Percentiles rank a stretch among this genome's conserved stretches.
Conservation (phyloP, 306 rosid species). For the Abrus precatorius region DNA sequence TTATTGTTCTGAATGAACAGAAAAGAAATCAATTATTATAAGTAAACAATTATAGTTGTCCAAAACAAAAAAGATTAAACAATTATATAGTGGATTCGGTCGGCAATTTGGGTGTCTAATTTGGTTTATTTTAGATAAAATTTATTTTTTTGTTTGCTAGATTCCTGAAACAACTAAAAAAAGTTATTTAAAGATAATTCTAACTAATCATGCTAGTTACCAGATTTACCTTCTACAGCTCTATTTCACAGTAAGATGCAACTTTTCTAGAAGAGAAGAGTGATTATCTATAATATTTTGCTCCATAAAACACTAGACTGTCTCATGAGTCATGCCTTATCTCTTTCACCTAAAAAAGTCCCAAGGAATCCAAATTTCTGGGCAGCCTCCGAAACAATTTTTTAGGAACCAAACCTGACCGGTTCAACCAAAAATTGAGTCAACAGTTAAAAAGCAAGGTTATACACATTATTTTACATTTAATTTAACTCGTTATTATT, state of each 20-base stretch:
- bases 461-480: background rate
- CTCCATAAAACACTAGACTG: constrained; percentile 26
- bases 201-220: constrained; percentile 16
- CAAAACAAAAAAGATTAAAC: background rate
- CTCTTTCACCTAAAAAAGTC: constrained; percentile 12
- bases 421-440: background rate
- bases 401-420: constrained; percentile 4
- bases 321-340: background rate
- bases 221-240: constrained; percentile 20
- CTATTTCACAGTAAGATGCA: constrained; percentile 37
- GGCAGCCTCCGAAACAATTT: background rate
- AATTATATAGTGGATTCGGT: background rate
- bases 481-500: background rate
- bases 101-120: background rate
- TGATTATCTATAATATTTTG: constrained; percentile 29
- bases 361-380: constrained; percentile 20
- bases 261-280: constrained; percentile 33
- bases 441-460: constrained; percentile 17
- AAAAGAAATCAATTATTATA: background rate
- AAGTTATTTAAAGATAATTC: background rate
- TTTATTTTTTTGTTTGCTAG: background rate
- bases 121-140: background rate
- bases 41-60: background rate
- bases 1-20: too few relatives aligned
- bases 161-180: constrained; percentile 1